phyloP scores from a whole-genome alignment of 2,329 filamentous ascomycete genomes.

The Calonectria pteridis region DNA sequence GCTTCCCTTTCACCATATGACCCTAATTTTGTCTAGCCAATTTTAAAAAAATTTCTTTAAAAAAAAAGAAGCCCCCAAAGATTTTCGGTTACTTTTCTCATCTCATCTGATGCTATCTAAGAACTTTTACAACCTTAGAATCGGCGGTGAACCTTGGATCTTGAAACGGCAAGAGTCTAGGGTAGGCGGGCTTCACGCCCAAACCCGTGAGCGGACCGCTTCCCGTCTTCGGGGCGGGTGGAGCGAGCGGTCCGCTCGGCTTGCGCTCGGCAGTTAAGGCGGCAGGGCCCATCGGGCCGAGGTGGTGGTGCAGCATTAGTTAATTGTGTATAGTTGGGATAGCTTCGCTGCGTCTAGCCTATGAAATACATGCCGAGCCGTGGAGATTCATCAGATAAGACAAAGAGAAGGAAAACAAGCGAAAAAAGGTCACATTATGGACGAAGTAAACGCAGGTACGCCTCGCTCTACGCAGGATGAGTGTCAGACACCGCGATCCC shows the following conservation, averaged over 20 bases:
- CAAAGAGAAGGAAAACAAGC: neutral
- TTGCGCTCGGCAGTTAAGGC: neutral
- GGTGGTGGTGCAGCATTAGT: neutral
- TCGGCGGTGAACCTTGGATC: neutral
- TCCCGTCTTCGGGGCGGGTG: neutral
- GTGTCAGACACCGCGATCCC: neutral
- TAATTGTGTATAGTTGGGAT: neutral
- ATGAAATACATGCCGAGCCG: neutral
- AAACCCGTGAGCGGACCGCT: neutral
- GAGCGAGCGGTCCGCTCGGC: conserved; percentile 1
- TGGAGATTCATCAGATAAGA: neutral
- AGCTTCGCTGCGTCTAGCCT: neutral
- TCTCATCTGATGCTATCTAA: neutral
- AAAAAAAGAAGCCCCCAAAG: too few species aligned
- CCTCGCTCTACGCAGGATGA: neutral
- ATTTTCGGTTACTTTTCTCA: too few species aligned
- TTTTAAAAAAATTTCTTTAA: too few species aligned
- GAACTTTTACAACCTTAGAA: neutral
- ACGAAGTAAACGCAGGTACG: neutral
- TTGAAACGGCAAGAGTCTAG: neutral
- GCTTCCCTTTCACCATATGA: too few species aligned
- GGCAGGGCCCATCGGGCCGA: neutral
- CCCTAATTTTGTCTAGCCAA: too few species aligned
- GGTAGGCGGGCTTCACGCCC: neutral
- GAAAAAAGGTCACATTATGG: neutral